These are phyloP conservation scores for Castanea mollissima DNA, from an alignment of 306 rosid genomes.

Conservation along the genomic window DNA sequence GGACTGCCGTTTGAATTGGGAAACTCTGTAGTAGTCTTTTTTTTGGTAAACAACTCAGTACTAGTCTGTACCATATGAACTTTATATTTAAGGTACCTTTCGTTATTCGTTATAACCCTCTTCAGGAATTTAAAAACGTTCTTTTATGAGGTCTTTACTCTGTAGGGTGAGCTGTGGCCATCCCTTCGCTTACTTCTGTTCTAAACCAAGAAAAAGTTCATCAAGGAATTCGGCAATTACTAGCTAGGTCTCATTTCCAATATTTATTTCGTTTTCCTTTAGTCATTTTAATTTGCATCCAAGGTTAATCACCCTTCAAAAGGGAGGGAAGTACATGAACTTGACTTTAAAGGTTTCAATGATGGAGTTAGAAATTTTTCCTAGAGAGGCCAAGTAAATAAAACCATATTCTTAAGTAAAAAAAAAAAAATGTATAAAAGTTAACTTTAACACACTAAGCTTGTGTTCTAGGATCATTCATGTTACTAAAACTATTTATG, in stretches of 20 bases:
- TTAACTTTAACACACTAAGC: no score
- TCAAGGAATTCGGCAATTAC: not conserved
- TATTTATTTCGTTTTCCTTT: not conserved
- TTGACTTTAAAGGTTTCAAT: no score
- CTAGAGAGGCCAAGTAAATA: no score
- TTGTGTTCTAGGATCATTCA: no score
- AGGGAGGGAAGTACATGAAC: no score
- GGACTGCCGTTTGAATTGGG: not conserved
- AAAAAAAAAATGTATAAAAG: no score
- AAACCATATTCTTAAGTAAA: no score
- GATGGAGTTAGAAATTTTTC: no score
- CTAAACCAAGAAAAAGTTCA: not conserved
- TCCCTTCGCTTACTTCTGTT: not conserved
- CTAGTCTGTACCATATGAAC: no score
- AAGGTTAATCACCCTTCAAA: not conserved
- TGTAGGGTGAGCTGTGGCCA: not conserved
- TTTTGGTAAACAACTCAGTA: no score
- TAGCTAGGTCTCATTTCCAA: not conserved
- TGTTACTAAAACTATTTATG: no score
- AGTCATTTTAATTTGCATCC: not conserved
- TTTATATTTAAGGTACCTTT: not conserved
- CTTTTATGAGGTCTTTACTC: not conserved
- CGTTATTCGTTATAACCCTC: not conserved
- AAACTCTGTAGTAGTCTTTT: no score
- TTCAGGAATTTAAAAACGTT: not conserved